Percentiles rank a stretch among this genome's conserved stretches.
Evolutionary conservation across 139 green algal species (phyloP).

Genomic region (Nannochloris sp.): DNA sequence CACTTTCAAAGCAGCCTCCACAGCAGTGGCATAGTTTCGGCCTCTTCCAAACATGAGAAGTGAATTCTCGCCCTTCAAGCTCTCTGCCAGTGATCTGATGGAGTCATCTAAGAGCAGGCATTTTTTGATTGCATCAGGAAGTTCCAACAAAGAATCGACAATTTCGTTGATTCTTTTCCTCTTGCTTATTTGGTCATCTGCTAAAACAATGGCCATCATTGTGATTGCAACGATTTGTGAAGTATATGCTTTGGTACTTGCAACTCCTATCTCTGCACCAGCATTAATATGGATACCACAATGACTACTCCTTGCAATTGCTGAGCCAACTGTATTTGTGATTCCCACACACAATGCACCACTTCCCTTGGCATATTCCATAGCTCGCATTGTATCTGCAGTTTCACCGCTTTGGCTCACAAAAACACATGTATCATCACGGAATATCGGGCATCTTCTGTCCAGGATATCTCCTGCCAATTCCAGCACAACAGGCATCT

Average conservation of each 20-base stretch:
- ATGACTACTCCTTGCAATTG: conserved; percentile 60
- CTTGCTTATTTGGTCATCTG: conserved; percentile 48
- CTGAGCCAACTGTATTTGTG: conserved; percentile 73
- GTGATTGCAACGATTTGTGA: conserved; percentile 57
- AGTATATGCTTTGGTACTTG: conserved; percentile 59
- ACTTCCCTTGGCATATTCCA: conserved; percentile 43
- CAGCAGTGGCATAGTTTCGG: conserved; percentile 65
- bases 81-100: conserved; percentile 44
- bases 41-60: conserved; percentile 55
- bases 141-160: conserved; percentile 40
- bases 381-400: conserved; percentile 60
- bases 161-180: conserved; percentile 41
- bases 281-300: conserved; percentile 74
- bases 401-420: conserved; percentile 62
- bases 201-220: conserved; percentile 59
- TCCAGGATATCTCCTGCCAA: conserved; percentile 64
- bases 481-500: conserved; percentile 57
- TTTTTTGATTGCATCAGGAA: conserved; percentile 40
- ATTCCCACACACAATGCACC: conserved; percentile 69
- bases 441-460: conserved; percentile 46
- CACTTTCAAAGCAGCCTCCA: conserved; percentile 57
- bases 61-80: conserved; percentile 46
- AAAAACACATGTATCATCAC: conserved; percentile 65
- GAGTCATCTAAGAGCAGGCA: conserved; percentile 41
- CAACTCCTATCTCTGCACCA: conserved; percentile 67